Evolutionary conservation across 352 stramenopile species (phyloP), one percentile per base, ranked within the genome.

Genomic region (Phytophthora palmivora): DNA sequence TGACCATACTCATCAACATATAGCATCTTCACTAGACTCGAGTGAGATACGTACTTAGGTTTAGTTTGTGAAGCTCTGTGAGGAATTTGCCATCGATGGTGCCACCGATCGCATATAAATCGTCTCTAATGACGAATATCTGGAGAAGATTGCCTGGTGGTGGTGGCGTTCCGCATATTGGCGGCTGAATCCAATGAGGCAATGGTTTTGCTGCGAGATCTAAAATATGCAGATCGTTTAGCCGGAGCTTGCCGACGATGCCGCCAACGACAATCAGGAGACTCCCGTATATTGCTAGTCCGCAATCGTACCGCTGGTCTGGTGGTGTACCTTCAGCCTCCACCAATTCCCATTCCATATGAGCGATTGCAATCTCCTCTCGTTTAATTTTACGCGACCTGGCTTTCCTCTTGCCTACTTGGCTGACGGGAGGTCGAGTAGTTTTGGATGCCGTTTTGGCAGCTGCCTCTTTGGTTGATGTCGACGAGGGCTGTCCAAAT

Each of bases 61-160:
- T 68, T 15, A 88, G 50, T 33, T 63, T 56, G 16, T 88, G 78
- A 39, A 88, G 65, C 44, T 88, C 76, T 0, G 71, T 84, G 6
- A 84, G 71, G 44, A 83, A 86, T 52, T 86, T 88, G 22, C 79
- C 79, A 48, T 88, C 79, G 12, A 67, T 82, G 1, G 79, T 88
- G 39, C 76, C 74, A 11, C 79, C 79, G 39, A 88, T 84, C 26
- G 77, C 69, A 57, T 86, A 88, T 22, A 88, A 64, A 36, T 54
- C 60, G 22, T 84, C 69, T 9, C 53, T 47, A 16, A 88, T 58
- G 36, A 88, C 67, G 39, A 88, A 86, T 38, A 79, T 67, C 43
- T 88, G 79, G 10, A 88, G 68, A 48, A 88, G 56, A 19, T 71
- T 79, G 36, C 79, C 79, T 6, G 69, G 44, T 0, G 64, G 69